Conservation (phyloP, 495 filamentous ascomycete species). For the Coniosporium apollinis region DNA sequence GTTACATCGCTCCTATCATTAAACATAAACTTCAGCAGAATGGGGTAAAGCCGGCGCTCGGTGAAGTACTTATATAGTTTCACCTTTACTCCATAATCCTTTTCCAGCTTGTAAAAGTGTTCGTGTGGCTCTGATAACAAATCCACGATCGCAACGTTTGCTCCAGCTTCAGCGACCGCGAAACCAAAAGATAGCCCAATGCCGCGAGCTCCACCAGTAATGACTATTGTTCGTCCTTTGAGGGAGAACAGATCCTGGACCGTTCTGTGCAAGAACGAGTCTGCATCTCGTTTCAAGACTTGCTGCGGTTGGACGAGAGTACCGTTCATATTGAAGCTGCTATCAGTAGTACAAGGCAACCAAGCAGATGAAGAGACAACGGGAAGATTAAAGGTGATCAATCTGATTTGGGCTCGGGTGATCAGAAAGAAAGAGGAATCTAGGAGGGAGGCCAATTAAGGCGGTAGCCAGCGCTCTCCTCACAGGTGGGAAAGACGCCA, state of each 20-base stretch:
- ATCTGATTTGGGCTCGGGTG: too few relatives aligned
- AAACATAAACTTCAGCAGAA: too few relatives aligned
- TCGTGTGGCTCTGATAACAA: conserved; percentile 4
- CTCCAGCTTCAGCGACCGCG: conserved; percentile 9
- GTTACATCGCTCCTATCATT: conserved; percentile 6
- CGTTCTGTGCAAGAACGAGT: neutral
- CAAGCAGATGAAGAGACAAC: too few relatives aligned
- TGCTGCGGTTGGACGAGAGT: neutral
- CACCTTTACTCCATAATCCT: neutral
- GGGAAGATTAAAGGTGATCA: too few relatives aligned
- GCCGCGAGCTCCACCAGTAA: conserved; percentile 11
- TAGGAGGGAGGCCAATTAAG: too few relatives aligned
- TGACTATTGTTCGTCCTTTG: conserved; percentile 1
- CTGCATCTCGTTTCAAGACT: conserved; percentile 1
- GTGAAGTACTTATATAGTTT: too few relatives aligned
- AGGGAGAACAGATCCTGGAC: conserved; percentile 3
- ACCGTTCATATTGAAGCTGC: too few relatives aligned
- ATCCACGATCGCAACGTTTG: conserved; percentile 10
- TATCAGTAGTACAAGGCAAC: too few relatives aligned
- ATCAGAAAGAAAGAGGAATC: too few relatives aligned
- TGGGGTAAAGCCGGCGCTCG: too few relatives aligned
- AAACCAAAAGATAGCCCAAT: conserved; percentile 9
- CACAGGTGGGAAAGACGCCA: too few relatives aligned
- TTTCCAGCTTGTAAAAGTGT: conserved; percentile 1
- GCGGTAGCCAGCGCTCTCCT: too few relatives aligned